Base-by-base conservation (phyloP, 345 rosid genomes). In the Tarenaya hassleriana region DNA sequence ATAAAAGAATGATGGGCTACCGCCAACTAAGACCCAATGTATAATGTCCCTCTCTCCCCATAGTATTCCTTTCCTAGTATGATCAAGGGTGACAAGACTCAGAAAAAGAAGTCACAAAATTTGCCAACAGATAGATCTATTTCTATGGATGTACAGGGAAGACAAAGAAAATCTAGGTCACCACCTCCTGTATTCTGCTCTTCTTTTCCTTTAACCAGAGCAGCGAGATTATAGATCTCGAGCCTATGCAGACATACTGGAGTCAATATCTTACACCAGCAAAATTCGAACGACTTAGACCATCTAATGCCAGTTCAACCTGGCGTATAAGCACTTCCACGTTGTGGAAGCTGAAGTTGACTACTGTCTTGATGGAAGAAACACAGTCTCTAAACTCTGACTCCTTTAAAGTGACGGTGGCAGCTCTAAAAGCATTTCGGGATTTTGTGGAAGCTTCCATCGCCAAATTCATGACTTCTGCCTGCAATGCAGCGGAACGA, bases 401-500 rank as follows among this genome's bases (percentile, higher is more conserved):
- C 63, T 69, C 77, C 62, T 70, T 76, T 66, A 63, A 55, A 52
- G 37, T 47, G 24, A 57, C 60, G 57, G 46, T 66, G 45, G 74
- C 76, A 13, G 78, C 74, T 45, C 47, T 66, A 63, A 81, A 74
- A 55, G 86, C 73, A 60, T 35, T 67, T 49, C 53, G 84, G 53
- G 76, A 76, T 63, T 83, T 90, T 56, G 66, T 76, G 47, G 88
- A 83, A 44, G 94, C 97, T 55, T 79, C 94, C 86, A 86, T 61
- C 7, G 88, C 88, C 53, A 52, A 70, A 70, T 50, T 55, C 53
- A 78, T 79, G 49, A 64, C 78, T 62, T 73, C 82, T 48, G 80
- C 76, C 94, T 89, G 86, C 70, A 83, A 21, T 19, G 67, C 55
- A 64, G 10, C 56, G 63, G 43, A 52, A 55, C 58, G 58, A 34